A percentile compares a stretch with the other conserved stretches of the same genome.
Conservation (phyloP, 352 stramenopile genomes). For the Blastocystis sp. region DNA sequence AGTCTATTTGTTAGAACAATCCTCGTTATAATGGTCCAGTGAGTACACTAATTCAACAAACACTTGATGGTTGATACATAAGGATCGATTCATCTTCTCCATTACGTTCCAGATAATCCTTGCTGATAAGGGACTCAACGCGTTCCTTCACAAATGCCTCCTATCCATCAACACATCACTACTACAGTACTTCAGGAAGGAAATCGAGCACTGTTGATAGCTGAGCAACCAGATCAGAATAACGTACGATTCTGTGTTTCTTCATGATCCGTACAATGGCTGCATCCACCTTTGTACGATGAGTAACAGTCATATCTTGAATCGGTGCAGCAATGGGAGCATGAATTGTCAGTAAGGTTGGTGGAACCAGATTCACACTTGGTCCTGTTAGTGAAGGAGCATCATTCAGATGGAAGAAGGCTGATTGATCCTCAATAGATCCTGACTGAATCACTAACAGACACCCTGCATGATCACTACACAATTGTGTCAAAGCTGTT, state of each 20-base stretch:
- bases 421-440: not conserved
- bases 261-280: slow-evolving; percentile 98
- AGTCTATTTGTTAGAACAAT: no score
- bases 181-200: slow-evolving; percentile 67
- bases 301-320: not conserved
- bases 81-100: slow-evolving; percentile 68
- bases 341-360: not conserved
- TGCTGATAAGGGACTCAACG: slow-evolving; percentile 80
- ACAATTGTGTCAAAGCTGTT: not conserved
- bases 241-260: slow-evolving; percentile 84
- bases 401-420: not conserved
- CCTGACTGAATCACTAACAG: not conserved
- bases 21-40: no score
- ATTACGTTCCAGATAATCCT: slow-evolving; percentile 79
- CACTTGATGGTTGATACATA: slow-evolving; percentile 45
- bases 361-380: not conserved
- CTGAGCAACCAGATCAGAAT: slow-evolving; percentile 88
- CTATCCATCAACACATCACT: slow-evolving; percentile 12
- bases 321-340: not conserved
- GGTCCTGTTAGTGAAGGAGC: not conserved
- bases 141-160: slow-evolving; percentile 71
- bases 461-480: not conserved
- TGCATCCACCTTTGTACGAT: slow-evolving; percentile 71
- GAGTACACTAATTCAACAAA: no score
- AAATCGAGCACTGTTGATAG: slow-evolving; percentile 86